phyloP scores from a whole-genome alignment of 345 rosid genomes.

The Hypericum androsaemum region DNA sequence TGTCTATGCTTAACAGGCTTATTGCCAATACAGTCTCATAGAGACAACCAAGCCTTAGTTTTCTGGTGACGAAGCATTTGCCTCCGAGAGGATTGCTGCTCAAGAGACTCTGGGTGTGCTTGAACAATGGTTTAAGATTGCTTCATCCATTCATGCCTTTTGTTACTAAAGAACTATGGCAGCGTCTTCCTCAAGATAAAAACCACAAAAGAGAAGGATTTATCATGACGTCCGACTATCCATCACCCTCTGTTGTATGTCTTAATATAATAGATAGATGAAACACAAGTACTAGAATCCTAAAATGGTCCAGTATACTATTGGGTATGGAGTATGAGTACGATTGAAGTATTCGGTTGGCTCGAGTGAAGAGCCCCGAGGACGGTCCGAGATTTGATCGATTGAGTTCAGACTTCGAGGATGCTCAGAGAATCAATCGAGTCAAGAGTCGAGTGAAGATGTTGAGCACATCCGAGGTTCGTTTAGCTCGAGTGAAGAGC shows the following conservation, averaged over 20 bases:
- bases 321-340: no score
- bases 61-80: conserved; percentile 40
- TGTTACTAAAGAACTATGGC: conserved; percentile 95
- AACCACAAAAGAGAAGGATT: conserved; percentile 44
- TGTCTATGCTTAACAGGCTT: conserved; percentile 70
- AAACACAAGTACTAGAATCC: no score
- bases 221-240: conserved; percentile 72
- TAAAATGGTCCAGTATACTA: background rate
- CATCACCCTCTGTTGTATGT: conserved; percentile 53
- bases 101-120: conserved; percentile 58
- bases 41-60: conserved; percentile 90
- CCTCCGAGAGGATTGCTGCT: conserved; percentile 57
- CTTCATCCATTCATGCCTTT: conserved; percentile 98
- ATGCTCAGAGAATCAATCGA: no score
- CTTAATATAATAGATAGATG: background rate
- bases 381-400: no score
- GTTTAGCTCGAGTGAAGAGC: no score
- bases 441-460: no score
- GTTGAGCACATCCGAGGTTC: no score
- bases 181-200: conserved; percentile 58
- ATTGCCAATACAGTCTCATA: conserved; percentile 51
- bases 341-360: no score
- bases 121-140: conserved; percentile 76
- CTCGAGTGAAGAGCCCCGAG: no score
- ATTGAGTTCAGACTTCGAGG: no score